These are phyloP conservation scores for Micractinium sp. DNA, from an alignment of 139 green algal genomes.

Conservation along the genomic window DNA sequence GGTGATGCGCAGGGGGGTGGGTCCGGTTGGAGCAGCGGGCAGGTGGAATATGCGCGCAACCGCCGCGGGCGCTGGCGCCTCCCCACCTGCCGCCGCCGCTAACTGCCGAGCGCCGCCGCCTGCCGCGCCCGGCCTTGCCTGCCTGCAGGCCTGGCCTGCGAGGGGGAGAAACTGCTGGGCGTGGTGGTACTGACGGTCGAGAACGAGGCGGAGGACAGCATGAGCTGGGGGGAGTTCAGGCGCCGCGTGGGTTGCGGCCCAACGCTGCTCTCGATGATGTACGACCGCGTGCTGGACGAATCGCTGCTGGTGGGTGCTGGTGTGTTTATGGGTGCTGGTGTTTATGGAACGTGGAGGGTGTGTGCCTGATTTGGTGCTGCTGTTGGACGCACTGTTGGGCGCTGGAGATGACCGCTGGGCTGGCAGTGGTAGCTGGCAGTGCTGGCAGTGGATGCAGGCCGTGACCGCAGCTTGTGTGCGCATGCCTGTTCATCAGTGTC, in stretches of 20 bases:
- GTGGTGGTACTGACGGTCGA: slow-evolving; percentile 42
- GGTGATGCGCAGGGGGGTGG: neutral
- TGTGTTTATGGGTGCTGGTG: neutral
- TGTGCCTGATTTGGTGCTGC: neutral
- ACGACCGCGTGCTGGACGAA: slow-evolving; percentile 51
- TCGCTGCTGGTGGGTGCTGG: slow-evolving; percentile 19
- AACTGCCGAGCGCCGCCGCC: too few relatives aligned
- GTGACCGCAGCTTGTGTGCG: neutral
- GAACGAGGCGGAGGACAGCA: slow-evolving; percentile 15
- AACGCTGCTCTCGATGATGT: slow-evolving; percentile 22
- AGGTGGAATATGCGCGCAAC: neutral
- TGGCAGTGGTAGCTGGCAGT: neutral
- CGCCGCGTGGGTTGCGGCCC: slow-evolving; percentile 32
- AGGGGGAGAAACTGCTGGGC: slow-evolving; percentile 29
- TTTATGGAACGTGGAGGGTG: too few relatives aligned
- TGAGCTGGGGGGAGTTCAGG: slow-evolving; percentile 37
- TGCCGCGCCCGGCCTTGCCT: neutral
- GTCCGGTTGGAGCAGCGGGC: neutral
- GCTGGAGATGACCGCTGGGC: neutral
- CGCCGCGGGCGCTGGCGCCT: neutral
- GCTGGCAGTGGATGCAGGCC: neutral
- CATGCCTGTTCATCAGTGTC: neutral
- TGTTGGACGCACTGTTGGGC: neutral
- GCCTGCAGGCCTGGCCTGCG: slow-evolving; percentile 30
- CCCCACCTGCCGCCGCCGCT: neutral